A percentile compares a stretch with the other conserved stretches of the same genome.
These are phyloP conservation scores for Daphne laureola DNA, from an alignment of 441 rosid species.

Conservation along the genomic window DNA sequence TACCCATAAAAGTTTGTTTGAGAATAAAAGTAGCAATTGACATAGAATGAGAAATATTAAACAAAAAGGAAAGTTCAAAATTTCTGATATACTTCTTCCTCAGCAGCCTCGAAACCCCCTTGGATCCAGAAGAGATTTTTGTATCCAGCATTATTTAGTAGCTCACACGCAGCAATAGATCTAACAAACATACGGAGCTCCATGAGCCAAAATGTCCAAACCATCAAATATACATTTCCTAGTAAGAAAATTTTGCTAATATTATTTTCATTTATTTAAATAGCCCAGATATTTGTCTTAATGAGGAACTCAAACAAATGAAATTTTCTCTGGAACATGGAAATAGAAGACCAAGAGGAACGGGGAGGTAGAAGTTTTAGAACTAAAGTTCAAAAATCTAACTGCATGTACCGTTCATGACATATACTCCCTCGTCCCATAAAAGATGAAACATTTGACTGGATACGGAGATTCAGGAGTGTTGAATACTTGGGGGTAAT, in stretches of 20 bases:
- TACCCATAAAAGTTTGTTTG: background rate
- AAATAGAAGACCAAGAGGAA: too few species aligned
- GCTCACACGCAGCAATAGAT: conserved; percentile 90
- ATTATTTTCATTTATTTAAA: conserved; percentile 2
- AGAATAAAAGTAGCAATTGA: background rate
- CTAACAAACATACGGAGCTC: conserved; percentile 31
- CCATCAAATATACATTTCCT: too few species aligned
- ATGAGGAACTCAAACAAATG: background rate
- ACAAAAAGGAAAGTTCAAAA: conserved; percentile 4
- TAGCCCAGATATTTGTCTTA: background rate
- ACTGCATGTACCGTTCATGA: too few species aligned
- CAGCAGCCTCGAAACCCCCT: conserved; percentile 85
- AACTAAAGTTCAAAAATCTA: too few species aligned
- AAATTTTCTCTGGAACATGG: too few species aligned
- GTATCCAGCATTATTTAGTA: conserved; percentile 65
- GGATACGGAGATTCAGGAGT: too few species aligned
- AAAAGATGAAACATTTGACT: too few species aligned
- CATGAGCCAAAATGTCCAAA: conserved; percentile 9
- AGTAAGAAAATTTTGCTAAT: background rate
- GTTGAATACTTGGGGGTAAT: too few species aligned
- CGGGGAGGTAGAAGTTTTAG: too few species aligned
- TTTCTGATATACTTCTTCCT: conserved; percentile 52
- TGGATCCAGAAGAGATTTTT: conserved; percentile 86
- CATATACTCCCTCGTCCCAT: too few species aligned
- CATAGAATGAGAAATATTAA: conserved; percentile 8